A percentile compares a stretch with the other conserved stretches of the same genome.
phyloP scores from a whole-genome alignment of 345 rosid species.

The Barbarea vulgaris region DNA sequence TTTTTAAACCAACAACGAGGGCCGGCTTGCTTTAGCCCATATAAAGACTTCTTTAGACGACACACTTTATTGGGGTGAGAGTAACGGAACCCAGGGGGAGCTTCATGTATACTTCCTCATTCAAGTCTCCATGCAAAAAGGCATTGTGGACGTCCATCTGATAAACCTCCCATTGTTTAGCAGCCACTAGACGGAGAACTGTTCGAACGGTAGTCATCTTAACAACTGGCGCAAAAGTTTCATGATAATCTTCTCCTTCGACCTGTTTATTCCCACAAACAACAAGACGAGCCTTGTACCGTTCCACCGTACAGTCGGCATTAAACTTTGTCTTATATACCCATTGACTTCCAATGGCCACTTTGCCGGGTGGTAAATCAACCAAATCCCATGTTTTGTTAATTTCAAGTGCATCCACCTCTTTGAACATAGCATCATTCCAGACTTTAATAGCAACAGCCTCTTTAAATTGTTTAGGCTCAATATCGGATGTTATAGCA shows the following conservation, averaged over 20 bases:
- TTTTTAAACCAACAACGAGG: not conserved
- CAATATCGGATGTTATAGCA: not conserved
- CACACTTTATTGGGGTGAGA: not conserved
- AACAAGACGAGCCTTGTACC: not conserved
- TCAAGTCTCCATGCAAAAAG: not conserved
- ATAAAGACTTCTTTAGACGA: not conserved
- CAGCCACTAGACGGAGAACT: not conserved
- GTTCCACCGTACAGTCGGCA: too few species aligned
- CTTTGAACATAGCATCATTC: not conserved
- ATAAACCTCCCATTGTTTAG: not conserved
- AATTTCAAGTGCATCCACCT: accelerated
- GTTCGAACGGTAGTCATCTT: not conserved
- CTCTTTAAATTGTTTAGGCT: not conserved
- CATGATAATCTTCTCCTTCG: not conserved
- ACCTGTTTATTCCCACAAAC: not conserved
- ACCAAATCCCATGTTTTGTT: not conserved
- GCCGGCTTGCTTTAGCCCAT: too few species aligned
- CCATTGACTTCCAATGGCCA: not conserved
- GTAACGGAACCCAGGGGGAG: not conserved
- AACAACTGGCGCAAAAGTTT: not conserved
- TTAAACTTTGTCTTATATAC: too few species aligned
- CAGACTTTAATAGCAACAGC: not conserved
- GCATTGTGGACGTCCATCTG: not conserved
- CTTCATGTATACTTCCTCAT: not conserved
- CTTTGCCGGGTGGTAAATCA: accelerated